Evolutionary conservation across 1,284 basidiomycete species (phyloP).

Genomic region (Apiotrichum porosum): DNA sequence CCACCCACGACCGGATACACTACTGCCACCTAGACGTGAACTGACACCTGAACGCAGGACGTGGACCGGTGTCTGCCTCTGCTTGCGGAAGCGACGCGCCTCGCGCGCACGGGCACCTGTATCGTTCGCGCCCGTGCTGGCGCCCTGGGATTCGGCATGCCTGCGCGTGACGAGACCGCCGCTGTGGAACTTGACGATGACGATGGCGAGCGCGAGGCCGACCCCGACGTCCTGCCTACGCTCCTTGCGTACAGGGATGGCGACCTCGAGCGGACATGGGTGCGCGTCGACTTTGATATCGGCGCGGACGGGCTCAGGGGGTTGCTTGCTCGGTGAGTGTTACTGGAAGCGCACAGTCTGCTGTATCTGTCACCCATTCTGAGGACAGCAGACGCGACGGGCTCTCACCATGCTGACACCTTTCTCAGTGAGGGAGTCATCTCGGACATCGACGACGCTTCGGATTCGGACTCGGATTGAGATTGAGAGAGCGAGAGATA

Average conservation of each 20-base stretch:
- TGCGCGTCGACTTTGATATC: conserved; percentile 44
- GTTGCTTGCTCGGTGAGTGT: conserved; percentile 35
- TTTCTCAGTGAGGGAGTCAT: conserved; percentile 17
- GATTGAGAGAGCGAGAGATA: no score
- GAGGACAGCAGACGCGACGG: no score
- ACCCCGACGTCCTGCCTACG: conserved; percentile 46
- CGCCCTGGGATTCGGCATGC: conserved; percentile 37
- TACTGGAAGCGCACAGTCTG: no score
- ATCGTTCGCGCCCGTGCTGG: conserved; percentile 39
- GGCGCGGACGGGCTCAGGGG: conserved; percentile 28
- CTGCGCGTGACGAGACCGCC: conserved; percentile 8
- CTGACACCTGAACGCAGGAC: no score
- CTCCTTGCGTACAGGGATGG: conserved; percentile 44
- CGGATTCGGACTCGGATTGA: no score
- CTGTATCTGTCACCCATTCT: no score
- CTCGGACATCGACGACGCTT: no score
- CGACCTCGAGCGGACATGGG: conserved; percentile 34
- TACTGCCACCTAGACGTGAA: no score
- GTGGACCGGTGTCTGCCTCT: conserved; percentile 35
- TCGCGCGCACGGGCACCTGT: conserved; percentile 7
- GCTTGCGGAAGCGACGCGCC: conserved; percentile 11
- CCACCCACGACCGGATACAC: no score
- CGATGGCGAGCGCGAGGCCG: conserved; percentile 24
- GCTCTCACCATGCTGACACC: no score
- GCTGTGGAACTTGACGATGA: conserved; percentile 13